Evolutionary conservation across 208 protist species (phyloP).

Genomic region (Leishmania guyanensis): DNA sequence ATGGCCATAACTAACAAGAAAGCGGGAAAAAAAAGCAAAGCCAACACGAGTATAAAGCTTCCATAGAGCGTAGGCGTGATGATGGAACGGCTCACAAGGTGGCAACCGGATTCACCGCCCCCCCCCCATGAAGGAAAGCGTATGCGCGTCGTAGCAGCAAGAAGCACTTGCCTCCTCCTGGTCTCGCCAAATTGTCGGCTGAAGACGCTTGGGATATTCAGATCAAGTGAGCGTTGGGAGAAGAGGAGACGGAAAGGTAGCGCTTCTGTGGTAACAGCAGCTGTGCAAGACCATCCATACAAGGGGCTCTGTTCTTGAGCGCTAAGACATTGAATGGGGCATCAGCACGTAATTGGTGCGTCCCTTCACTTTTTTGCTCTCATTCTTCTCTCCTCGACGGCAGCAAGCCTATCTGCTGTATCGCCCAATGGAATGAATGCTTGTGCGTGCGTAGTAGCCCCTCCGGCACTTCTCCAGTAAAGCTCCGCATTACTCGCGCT

Average conservation of each 20-base stretch:
- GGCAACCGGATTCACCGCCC: neutral
- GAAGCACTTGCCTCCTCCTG: neutral
- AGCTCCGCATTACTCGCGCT: neutral
- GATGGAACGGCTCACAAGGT: neutral
- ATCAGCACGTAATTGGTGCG: neutral
- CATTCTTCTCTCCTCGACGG: neutral
- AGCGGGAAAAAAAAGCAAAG: neutral
- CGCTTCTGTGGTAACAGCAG: neutral
- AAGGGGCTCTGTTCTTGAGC: neutral
- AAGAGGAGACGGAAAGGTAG: neutral
- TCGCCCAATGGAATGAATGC: neutral
- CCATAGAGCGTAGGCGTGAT: too few relatives aligned
- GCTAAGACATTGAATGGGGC: neutral
- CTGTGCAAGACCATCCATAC: neutral
- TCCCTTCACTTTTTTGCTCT: neutral
- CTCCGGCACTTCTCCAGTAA: neutral
- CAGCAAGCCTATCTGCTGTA: neutral
- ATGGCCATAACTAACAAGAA: neutral
- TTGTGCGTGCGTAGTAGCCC: too few relatives aligned
- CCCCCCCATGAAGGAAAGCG: neutral
- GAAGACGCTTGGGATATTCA: neutral
- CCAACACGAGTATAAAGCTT: neutral
- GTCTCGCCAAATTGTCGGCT: neutral
- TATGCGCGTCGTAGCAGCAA: neutral
- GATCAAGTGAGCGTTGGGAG: neutral